A percentile compares a stretch with the other conserved stretches of the same genome.
These are phyloP conservation scores for Grammothele lineata DNA, from an alignment of 768 basidiomycete genomes.

Conservation along the genomic window DNA sequence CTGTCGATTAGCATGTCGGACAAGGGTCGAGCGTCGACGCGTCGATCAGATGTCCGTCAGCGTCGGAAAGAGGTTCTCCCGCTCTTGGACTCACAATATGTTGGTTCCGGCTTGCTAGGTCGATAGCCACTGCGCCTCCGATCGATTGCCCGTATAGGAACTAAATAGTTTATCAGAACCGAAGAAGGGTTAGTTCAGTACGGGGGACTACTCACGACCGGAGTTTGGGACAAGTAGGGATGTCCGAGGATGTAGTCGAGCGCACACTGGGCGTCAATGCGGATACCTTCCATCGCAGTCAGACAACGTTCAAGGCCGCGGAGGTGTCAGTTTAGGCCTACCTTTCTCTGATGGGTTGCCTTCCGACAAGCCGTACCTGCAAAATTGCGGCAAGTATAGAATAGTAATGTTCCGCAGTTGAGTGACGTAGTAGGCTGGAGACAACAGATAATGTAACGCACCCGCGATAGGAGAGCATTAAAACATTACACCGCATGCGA, in stretches of 20 bases:
- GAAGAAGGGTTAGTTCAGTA: neutral
- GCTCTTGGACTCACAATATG: constrained; percentile 54
- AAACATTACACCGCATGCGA: constrained; percentile 85
- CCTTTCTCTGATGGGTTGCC: constrained; percentile 86
- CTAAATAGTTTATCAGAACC: constrained; percentile 27
- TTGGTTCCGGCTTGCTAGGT: constrained; percentile 78
- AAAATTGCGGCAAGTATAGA: neutral
- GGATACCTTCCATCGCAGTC: constrained; percentile 46
- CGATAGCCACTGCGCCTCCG: constrained; percentile 90
- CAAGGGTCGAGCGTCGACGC: neutral
- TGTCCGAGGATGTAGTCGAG: constrained; percentile 71
- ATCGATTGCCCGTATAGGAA: constrained; percentile 83
- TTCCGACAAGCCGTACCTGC: constrained; percentile 84
- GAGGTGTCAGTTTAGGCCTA: constrained; percentile 22
- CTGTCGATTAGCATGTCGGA: too few species aligned
- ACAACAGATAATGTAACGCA: constrained; percentile 36
- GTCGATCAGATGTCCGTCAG: neutral
- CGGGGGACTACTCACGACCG: constrained; percentile 48
- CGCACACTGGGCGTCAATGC: constrained; percentile 80
- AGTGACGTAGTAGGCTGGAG: neutral
- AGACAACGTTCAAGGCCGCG: neutral
- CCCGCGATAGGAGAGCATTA: constrained; percentile 95
- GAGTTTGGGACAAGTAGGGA: constrained; percentile 58
- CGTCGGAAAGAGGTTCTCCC: too few species aligned
- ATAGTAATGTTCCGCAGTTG: neutral